These are phyloP conservation scores for Cercospora sp. DNA, from an alignment of 2,329 filamentous ascomycete species.

Conservation along the genomic window DNA sequence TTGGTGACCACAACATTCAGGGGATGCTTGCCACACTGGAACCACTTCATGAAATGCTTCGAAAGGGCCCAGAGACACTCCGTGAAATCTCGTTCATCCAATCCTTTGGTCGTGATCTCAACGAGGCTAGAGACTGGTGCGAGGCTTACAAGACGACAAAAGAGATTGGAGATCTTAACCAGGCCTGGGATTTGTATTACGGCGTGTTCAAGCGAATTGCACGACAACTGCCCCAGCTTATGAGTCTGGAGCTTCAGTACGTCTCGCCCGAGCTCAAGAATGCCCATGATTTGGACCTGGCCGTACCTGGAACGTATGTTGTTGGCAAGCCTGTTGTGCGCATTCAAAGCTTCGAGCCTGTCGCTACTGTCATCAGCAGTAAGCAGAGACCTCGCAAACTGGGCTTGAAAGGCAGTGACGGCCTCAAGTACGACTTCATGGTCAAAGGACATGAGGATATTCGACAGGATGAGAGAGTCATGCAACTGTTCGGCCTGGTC, in stretches of 20 bases:
- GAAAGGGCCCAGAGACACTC: constrained; percentile 86
- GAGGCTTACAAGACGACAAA: constrained; percentile 84
- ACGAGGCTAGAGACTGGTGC: constrained; percentile 95
- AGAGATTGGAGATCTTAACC: constrained; percentile 91
- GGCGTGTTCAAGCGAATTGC: constrained; percentile 96
- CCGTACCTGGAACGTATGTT: constrained; percentile 92
- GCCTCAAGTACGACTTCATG: constrained; percentile 79
- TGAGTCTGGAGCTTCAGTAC: constrained; percentile 89
- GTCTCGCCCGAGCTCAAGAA: constrained; percentile 91
- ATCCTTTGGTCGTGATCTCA: constrained; percentile 91
- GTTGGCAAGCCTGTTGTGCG: constrained; percentile 76
- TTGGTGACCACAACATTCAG: constrained; percentile 94
- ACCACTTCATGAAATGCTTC: constrained; percentile 87
- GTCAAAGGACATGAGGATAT: constrained; percentile 99
- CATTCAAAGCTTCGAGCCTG: constrained; percentile 86
- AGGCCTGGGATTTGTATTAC: constrained; percentile 99
- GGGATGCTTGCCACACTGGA: constrained; percentile 93
- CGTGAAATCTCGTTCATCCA: constrained; percentile 97
- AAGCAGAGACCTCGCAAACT: constrained; percentile 95
- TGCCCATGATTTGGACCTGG: constrained; percentile 82
- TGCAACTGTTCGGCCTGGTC: constrained; percentile 97
- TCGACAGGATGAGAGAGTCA: constrained; percentile 96
- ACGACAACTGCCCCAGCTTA: constrained; percentile 88
- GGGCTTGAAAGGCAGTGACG: constrained; percentile 84
- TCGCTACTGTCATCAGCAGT: constrained; percentile 88